These are phyloP conservation scores for Skeletonema grethae DNA, from an alignment of 108 stramenopile species.

Conservation along the genomic window DNA sequence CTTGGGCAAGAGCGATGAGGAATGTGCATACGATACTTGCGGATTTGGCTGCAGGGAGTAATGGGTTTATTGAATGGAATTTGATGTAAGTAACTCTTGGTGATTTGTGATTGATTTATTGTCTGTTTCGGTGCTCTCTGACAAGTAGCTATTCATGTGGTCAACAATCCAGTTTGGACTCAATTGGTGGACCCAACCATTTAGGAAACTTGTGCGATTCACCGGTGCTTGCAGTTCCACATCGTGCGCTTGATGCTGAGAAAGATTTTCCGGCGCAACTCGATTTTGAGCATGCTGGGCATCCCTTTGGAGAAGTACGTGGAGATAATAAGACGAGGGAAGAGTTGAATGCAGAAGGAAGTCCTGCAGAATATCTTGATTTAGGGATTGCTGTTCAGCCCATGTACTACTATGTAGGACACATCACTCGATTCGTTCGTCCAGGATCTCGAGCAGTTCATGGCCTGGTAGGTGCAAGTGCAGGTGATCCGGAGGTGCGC, in stretches of 20 bases:
- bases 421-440: slow-evolving; percentile 82
- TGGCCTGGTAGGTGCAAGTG: slow-evolving; percentile 57
- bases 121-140: background rate
- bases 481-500: slow-evolving; percentile 39
- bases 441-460: slow-evolving; percentile 70
- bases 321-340: slow-evolving; percentile 79
- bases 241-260: slow-evolving; percentile 61
- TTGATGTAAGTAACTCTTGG: slow-evolving; percentile 53
- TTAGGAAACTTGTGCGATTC: slow-evolving; percentile 92
- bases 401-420: slow-evolving; percentile 90
- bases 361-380: slow-evolving; percentile 74
- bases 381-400: slow-evolving; percentile 80
- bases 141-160: background rate
- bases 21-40: slow-evolving; percentile 92
- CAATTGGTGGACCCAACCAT: slow-evolving; percentile 92
- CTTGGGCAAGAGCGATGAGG: slow-evolving; percentile 85
- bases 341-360: slow-evolving; percentile 78
- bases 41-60: slow-evolving; percentile 89
- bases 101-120: background rate
- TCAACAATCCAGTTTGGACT: slow-evolving; percentile 56
- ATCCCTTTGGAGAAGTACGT: slow-evolving; percentile 58
- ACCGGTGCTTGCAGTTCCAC: slow-evolving; percentile 81
- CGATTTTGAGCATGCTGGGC: slow-evolving; percentile 61
- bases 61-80: slow-evolving; percentile 95
- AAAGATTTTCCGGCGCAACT: slow-evolving; percentile 42